These are phyloP conservation scores for Diaporthe capsici DNA, from an alignment of 2,329 filamentous ascomycete species.

Conservation along the genomic window DNA sequence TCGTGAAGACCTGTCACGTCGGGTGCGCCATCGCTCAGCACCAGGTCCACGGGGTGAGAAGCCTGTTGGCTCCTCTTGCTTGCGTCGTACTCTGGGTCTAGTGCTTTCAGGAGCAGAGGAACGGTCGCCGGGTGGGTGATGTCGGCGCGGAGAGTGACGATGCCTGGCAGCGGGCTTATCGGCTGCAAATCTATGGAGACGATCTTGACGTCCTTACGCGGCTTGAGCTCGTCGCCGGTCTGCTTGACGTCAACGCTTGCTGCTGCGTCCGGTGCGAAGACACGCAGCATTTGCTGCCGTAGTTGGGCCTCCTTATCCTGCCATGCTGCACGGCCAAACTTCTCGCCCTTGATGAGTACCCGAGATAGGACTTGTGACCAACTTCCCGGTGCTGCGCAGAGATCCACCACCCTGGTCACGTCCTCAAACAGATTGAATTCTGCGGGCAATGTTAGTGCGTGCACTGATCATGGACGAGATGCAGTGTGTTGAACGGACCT, in stretches of 20 bases:
- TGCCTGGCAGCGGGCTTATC: slow-evolving; percentile 93
- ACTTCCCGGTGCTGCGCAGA: slow-evolving; percentile 95
- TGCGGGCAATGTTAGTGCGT: slow-evolving; percentile 51
- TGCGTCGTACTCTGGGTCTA: slow-evolving; percentile 79
- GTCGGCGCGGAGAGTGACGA: slow-evolving; percentile 92
- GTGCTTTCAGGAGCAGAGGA: slow-evolving; percentile 85
- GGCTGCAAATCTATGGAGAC: slow-evolving; percentile 96
- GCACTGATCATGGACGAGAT: slow-evolving; percentile 30
- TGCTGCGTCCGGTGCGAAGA: slow-evolving; percentile 55
- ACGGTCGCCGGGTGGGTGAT: slow-evolving; percentile 98
- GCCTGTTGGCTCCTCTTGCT: slow-evolving; percentile 64
- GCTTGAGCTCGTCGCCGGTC: slow-evolving; percentile 51
- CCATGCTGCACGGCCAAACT: slow-evolving; percentile 88
- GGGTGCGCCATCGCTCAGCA: slow-evolving; percentile 94
- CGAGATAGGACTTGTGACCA: slow-evolving; percentile 98
- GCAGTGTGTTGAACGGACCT: slow-evolving; percentile 57
- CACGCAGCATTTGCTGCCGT: slow-evolving; percentile 70
- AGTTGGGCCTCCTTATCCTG: slow-evolving; percentile 83
- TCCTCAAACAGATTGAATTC: slow-evolving; percentile 95
- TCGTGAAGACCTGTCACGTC: slow-evolving; percentile 98
- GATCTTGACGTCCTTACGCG: slow-evolving; percentile 86
- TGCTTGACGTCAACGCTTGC: slow-evolving; percentile 36
- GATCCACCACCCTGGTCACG: slow-evolving; percentile 93
- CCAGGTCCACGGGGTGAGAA: slow-evolving; percentile 87
- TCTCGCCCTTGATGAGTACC: slow-evolving; percentile 93